Base-by-base conservation (phyloP, 2,329 filamentous ascomycete genomes). In the Penicillium brevicompactum region DNA sequence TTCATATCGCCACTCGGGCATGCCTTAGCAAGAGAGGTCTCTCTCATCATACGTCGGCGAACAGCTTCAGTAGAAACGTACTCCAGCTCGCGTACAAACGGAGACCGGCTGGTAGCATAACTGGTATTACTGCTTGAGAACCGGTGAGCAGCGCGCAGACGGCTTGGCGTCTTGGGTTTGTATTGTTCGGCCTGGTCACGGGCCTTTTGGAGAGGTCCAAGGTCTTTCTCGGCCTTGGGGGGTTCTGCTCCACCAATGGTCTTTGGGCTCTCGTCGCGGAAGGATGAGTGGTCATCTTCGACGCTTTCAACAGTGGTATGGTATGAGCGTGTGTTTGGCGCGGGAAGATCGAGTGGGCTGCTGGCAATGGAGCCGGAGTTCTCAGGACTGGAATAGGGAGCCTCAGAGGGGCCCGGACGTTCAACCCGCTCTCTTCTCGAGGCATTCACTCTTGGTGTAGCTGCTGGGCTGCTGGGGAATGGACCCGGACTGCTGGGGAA, bases 81-180 rank as follows among this genome's bases (percentile, higher is more conserved):
- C 24, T 27, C 24, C 24, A 27, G 8, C 24, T 27, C 24, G 24
- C 24, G 24, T 27, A 27, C 24, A 8, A 27, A 27, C 5, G 24
- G 24, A 27, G 24, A 27, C 24, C 8, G 24, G 8, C 8, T 27
- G 5, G 24, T 14, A 41, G n/a, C 38, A 11, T 16, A 16, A 22
- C 9, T 49, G 10, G 18, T 32, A 14, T 34, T 34, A n/a, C 45
- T 34, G 11, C 21, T 37, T 5, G 42, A 46, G 5, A 46, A 51
- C 1, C 47, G 52, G n/a, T 46, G 52, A n/a, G 71, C 60, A 42
- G 72, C 70, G 42, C 75, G 73, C 38, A 78, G 70, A 5, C 74
- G 68, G 56, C 76, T 78, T 3, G 75, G 74, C 5, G 69, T 73
- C 56, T 74, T 75, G 1, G 77, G 76, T 44, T 74, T 76, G 64